These are phyloP conservation scores for Mytilinidion resinicola DNA, from an alignment of 495 filamentous ascomycete genomes.

Conservation along the genomic window DNA sequence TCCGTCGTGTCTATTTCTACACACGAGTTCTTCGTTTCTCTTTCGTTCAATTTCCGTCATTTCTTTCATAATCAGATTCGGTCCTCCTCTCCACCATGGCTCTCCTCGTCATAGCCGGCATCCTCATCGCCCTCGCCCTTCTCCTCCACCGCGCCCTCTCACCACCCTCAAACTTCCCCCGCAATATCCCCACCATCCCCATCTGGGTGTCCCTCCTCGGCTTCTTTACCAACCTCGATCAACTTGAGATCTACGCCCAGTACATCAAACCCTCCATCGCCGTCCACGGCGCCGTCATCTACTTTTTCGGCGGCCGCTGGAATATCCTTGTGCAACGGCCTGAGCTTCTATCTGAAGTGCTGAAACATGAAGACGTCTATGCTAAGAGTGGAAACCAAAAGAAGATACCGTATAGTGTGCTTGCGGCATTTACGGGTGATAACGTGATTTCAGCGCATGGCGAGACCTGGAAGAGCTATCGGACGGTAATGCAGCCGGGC, in stretches of 20 bases:
- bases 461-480: conserved; percentile 32
- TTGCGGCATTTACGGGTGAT: conserved; percentile 37
- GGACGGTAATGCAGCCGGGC: conserved; percentile 38
- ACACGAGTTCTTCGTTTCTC: no score
- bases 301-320: conserved; percentile 43
- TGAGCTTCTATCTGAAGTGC: conserved; percentile 39
- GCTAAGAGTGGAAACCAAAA: conserved; percentile 43
- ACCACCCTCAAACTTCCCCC: conserved; percentile 5
- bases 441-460: conserved; percentile 40
- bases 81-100: no score
- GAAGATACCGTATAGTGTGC: conserved; percentile 43
- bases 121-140: no score
- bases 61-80: no score
- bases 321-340: conserved; percentile 38
- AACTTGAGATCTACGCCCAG: conserved; percentile 28
- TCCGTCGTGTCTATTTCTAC: no score
- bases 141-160: no score
- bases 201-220: conserved; percentile 29
- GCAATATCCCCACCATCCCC: conserved; percentile 18
- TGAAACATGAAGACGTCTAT: conserved; percentile 43
- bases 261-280: conserved; percentile 32
- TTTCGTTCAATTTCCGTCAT: no score
- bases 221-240: conserved; percentile 32
- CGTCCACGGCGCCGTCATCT: conserved; percentile 41
- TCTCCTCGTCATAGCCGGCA: no score